Percentiles rank a stretch among this genome's conserved stretches.
phyloP scores from a whole-genome alignment of 306 rosid species.

The Ziziphus jujuba region DNA sequence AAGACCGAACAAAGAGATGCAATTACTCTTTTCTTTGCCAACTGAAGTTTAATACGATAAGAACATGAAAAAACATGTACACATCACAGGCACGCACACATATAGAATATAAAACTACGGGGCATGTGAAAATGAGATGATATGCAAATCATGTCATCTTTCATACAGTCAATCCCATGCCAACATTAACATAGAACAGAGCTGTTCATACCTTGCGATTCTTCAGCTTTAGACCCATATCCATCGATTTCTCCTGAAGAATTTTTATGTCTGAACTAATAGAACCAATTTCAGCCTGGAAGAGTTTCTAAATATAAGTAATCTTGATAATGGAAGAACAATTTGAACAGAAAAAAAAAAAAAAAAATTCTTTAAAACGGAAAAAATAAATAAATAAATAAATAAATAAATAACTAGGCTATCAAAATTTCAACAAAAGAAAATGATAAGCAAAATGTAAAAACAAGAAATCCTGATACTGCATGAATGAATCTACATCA shows the following conservation, averaged over 20 bases:
- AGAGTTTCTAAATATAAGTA: slow-evolving; percentile 12
- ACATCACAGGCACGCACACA: neutral
- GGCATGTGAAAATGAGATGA: too few species aligned
- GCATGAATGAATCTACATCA: too few species aligned
- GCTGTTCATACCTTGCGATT: slow-evolving; percentile 82
- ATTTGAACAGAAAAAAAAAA: neutral
- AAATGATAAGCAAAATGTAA: too few species aligned
- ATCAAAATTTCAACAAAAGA: too few species aligned
- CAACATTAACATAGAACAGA: slow-evolving; percentile 1
- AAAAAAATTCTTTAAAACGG: neutral
- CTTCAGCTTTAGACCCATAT: slow-evolving; percentile 93
- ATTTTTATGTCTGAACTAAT: slow-evolving; percentile 96
- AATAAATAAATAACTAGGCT: too few species aligned
- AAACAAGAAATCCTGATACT: too few species aligned
- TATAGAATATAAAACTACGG: too few species aligned
- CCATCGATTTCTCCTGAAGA: slow-evolving; percentile 98
- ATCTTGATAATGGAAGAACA: slow-evolving; percentile 5
- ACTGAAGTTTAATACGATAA: too few species aligned
- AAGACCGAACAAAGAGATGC: too few species aligned
- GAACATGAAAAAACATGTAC: neutral
- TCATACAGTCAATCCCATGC: neutral
- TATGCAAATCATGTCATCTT: too few species aligned
- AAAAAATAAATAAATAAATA: too few species aligned
- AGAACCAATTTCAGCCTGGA: slow-evolving; percentile 93
- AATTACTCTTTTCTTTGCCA: too few species aligned